Evolutionary conservation across 345 rosid genomes (phyloP), one percentile per base, ranked within the genome.

Genomic region (Eucalyptus cloeziana): DNA sequence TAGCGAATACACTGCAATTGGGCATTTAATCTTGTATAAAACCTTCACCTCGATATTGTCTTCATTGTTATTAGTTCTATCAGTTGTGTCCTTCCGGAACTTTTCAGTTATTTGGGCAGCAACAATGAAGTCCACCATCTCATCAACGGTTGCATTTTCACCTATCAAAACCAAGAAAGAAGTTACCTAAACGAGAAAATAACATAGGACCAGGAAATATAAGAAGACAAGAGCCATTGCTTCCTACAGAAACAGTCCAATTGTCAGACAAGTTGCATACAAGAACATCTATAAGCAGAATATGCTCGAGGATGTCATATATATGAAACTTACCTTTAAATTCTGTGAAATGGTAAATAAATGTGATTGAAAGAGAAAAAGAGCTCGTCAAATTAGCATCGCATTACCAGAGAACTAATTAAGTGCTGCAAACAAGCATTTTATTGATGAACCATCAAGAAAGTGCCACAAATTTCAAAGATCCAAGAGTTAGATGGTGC

Each of bases 61-160:
- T 60, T 87, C 95, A 80, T 85, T 89, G 87, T 76, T 88, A 90
- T 91, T 85, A 76, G 88, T 88, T 87, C 90, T 87, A 51, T 89
- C 92, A 76, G 90, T 92, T 22, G 91, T 62, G 87, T 92, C 95
- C 47, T 93, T 92, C 24, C 93, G 95, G 88, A 90, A 91, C 87
- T 94, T 92, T 90, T 93, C 93, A 25, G 97, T 96, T 93, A 94
- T 92, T 86, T 96, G 98, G 88, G 97, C 93, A 94, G 99, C 98
- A 88, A 89, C 87, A 83, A 98, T 96, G 91, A 94, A 97, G 91
- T 98, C 99, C 88, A 97, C 97, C 88, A 98, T 88, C 91, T 95
- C 98, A 90, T 92, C 92, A 71, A 97, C 60, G 25, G 94, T 92
- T 45, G 96, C 94, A 89, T 93, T 90, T 88, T 92, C 90, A 90